phyloP scores from a whole-genome alignment of 306 rosid species.

The Betula pendula region DNA sequence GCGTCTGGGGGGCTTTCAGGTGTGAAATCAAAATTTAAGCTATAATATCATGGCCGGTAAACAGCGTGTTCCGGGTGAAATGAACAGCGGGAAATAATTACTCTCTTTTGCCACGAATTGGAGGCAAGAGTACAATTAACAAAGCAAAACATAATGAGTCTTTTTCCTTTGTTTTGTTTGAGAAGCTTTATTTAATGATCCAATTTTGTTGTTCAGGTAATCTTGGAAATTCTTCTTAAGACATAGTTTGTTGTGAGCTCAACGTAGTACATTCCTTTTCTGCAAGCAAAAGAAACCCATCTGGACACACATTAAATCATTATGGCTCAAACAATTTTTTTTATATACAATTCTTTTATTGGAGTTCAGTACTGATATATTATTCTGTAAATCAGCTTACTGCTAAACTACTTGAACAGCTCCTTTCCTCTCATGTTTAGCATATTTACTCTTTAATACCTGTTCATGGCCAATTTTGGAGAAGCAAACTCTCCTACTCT shows the following conservation, averaged over 20 bases:
- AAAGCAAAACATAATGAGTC: not conserved
- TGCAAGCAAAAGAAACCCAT: slow-evolving; percentile 12
- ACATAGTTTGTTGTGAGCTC: not conserved
- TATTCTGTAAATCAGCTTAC: not conserved
- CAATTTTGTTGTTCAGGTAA: not conserved
- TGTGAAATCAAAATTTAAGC: slow-evolving; percentile 28
- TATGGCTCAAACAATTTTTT: slow-evolving; percentile 16
- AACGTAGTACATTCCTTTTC: not conserved
- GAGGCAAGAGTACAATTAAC: slow-evolving; percentile 4
- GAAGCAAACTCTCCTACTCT: not conserved
- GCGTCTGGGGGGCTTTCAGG: slow-evolving; percentile 99
- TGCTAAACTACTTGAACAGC: not conserved
- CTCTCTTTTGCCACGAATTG: slow-evolving; percentile 5
- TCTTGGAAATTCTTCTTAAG: not conserved
- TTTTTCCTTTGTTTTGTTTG: not conserved
- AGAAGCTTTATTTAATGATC: slow-evolving; percentile 2
- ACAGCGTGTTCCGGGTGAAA: no score
- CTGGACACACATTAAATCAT: slow-evolving; percentile 8
- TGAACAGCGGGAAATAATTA: slow-evolving; percentile 7
- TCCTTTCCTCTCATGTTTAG: slow-evolving; percentile 1
- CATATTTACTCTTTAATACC: not conserved
- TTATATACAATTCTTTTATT: slow-evolving; percentile 11
- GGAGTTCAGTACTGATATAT: not conserved
- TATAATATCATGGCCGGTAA: slow-evolving; percentile 6
- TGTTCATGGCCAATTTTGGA: not conserved